Conservation (phyloP, 306 rosid species). For the Lagenaria siceraria region DNA sequence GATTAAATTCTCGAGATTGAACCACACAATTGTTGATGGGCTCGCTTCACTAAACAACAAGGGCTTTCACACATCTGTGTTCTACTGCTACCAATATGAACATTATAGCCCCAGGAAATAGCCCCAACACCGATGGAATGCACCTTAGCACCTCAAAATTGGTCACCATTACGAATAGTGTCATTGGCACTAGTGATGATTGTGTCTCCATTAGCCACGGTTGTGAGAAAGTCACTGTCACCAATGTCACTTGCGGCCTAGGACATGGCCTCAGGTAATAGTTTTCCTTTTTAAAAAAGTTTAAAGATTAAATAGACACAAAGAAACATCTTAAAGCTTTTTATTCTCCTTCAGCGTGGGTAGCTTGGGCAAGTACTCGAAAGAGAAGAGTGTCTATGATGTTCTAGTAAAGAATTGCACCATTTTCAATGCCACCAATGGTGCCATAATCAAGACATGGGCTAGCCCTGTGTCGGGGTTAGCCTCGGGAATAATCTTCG, state of each 20-base stretch:
- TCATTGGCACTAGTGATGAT: constrained; percentile 59
- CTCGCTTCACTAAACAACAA: constrained; percentile 45
- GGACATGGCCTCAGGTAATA: constrained; percentile 57
- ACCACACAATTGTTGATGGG: constrained; percentile 19
- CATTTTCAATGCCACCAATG: constrained; percentile 37
- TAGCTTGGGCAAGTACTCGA: constrained; percentile 49
- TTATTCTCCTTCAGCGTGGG: constrained; percentile 24
- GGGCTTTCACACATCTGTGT: constrained; percentile 35
- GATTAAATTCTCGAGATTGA: constrained; percentile 26
- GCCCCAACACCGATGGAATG: constrained; percentile 84
- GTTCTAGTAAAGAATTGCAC: constrained; percentile 41
- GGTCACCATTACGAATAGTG: constrained; percentile 20
- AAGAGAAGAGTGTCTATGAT: constrained; percentile 24
- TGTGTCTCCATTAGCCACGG: constrained; percentile 56
- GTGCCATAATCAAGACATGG: constrained; percentile 69
- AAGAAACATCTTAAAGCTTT: neutral
- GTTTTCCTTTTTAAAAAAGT: too few relatives aligned
- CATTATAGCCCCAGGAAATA: constrained; percentile 35
- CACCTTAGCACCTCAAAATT: constrained; percentile 25
- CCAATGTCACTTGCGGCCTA: constrained; percentile 45
- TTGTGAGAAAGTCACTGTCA: constrained; percentile 9
- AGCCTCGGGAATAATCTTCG: constrained; percentile 31
- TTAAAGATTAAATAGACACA: neutral
- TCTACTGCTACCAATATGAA: constrained; percentile 8
- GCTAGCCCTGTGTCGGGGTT: constrained; percentile 9